A percentile compares a stretch with the other conserved stretches of the same genome.
Evolutionary conservation across 2,329 filamentous ascomycete genomes (phyloP).

Genomic region (Mariannaea sp.): DNA sequence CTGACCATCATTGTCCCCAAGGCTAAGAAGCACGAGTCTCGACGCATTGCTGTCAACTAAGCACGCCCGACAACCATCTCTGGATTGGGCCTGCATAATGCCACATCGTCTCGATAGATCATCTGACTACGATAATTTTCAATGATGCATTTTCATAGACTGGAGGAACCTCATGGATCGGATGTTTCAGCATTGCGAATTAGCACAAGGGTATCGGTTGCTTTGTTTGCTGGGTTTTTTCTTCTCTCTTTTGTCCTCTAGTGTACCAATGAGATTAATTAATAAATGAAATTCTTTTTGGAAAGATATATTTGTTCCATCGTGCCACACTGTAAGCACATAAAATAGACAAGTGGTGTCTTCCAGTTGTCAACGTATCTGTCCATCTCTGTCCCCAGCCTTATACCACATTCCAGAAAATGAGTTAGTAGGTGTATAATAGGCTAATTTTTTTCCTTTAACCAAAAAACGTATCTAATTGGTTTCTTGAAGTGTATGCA

Average conservation of each 20-base stretch:
- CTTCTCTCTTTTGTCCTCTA: background rate
- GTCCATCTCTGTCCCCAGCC: too few species aligned
- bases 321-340: too few species aligned
- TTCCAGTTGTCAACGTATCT: too few species aligned
- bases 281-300: too few species aligned
- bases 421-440: too few species aligned
- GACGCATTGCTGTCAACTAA: slow-evolving; percentile 61
- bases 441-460: too few species aligned
- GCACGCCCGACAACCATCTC: background rate
- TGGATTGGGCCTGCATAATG: background rate
- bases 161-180: slow-evolving; percentile 23
- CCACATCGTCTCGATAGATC: background rate
- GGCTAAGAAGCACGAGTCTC: slow-evolving; percentile 61
- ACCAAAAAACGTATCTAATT: too few species aligned
- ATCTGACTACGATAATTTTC: background rate
- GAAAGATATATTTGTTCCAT: too few species aligned
- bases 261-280: too few species aligned
- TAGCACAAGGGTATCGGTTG: slow-evolving; percentile 8
- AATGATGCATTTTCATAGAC: slow-evolving; percentile 8
- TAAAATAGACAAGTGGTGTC: too few species aligned
- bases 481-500: too few species aligned
- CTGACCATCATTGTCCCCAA: slow-evolving; percentile 69
- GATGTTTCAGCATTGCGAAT: slow-evolving; percentile 23
- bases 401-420: too few species aligned
- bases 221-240: slow-evolving; percentile 4